These are phyloP conservation scores for Fusarium compactum DNA, from an alignment of 2,329 filamentous ascomycete species.

Conservation along the genomic window DNA sequence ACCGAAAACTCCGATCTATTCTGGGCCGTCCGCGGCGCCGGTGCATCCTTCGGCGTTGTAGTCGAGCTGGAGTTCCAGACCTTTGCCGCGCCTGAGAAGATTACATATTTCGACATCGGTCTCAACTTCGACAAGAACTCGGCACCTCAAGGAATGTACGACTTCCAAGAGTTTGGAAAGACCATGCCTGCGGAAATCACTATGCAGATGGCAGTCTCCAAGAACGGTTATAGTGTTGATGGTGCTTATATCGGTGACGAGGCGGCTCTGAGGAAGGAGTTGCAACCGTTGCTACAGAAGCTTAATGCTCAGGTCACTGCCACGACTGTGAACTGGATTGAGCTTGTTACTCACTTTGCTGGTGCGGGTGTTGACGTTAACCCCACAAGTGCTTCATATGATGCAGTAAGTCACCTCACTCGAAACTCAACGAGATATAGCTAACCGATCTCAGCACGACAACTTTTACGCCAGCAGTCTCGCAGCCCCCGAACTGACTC, in stretches of 20 bases:
- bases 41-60: conserved; percentile 50
- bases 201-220: conserved; percentile 42
- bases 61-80: conserved; percentile 49
- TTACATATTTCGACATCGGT: conserved; percentile 43
- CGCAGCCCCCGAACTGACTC: conserved; percentile 39
- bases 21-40: conserved; percentile 50
- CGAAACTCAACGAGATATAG: fast-evolving
- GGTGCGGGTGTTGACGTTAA: conserved; percentile 33
- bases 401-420: conserved; percentile 29
- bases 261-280: conserved; percentile 26
- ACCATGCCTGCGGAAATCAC: conserved; percentile 47
- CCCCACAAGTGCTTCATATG: conserved; percentile 42
- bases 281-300: conserved; percentile 39
- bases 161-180: conserved; percentile 48
- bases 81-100: conserved; percentile 35
- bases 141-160: conserved; percentile 36
- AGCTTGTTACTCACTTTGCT: conserved; percentile 44
- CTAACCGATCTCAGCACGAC: conserved; percentile 43
- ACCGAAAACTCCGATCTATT: conserved; percentile 45
- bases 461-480: conserved; percentile 51
- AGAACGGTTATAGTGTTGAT: conserved; percentile 40
- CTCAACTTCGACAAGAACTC: conserved; percentile 40
- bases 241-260: conserved; percentile 45
- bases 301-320: conserved; percentile 26
- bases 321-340: conserved; percentile 44